phyloP scores from a whole-genome alignment of 2,329 filamentous ascomycete species.

The Cordyceps fumosorosea region DNA sequence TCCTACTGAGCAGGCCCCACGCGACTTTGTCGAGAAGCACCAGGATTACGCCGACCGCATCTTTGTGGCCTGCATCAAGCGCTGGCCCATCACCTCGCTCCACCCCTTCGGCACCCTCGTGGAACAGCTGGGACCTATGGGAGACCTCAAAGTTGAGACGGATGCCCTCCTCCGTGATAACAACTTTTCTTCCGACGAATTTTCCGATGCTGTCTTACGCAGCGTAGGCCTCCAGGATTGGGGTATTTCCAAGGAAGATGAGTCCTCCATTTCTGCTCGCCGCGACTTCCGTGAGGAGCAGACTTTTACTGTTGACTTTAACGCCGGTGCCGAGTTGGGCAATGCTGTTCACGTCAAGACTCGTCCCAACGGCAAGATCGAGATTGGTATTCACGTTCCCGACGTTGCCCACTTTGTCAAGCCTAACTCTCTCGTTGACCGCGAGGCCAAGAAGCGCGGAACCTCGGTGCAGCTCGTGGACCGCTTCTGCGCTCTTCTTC shows the following conservation, averaged over 20 bases:
- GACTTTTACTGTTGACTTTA: constrained; percentile 87
- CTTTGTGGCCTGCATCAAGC: constrained; percentile 98
- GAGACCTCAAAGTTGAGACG: constrained; percentile 94
- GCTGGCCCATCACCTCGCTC: constrained; percentile 98
- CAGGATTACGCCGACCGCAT: constrained; percentile 96
- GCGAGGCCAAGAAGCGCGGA: constrained; percentile 95
- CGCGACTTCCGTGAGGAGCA: constrained; percentile 87
- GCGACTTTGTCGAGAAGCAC: constrained; percentile 97
- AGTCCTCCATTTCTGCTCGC: constrained; percentile 63
- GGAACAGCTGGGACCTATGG: constrained; percentile 95
- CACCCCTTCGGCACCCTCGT: constrained; percentile 97
- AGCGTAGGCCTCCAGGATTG: constrained; percentile 90
- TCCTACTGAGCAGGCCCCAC: constrained; percentile 92
- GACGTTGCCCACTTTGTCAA: constrained; percentile 98
- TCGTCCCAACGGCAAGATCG: constrained; percentile 74
- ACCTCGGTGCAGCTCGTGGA: constrained; percentile 94
- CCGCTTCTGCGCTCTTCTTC: constrained; percentile 79
- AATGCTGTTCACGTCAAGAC: constrained; percentile 90
- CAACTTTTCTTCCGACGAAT: constrained; percentile 96
- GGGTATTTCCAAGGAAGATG: constrained; percentile 78
- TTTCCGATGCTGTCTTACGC: constrained; percentile 90
- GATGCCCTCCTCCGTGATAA: constrained; percentile 96
- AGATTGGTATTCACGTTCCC: constrained; percentile 91
- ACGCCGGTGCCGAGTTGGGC: constrained; percentile 80
- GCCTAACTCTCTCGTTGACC: constrained; percentile 87